Base-by-base conservation (phyloP, 1,284 basidiomycete species). In the Schizopora paradoxa region DNA sequence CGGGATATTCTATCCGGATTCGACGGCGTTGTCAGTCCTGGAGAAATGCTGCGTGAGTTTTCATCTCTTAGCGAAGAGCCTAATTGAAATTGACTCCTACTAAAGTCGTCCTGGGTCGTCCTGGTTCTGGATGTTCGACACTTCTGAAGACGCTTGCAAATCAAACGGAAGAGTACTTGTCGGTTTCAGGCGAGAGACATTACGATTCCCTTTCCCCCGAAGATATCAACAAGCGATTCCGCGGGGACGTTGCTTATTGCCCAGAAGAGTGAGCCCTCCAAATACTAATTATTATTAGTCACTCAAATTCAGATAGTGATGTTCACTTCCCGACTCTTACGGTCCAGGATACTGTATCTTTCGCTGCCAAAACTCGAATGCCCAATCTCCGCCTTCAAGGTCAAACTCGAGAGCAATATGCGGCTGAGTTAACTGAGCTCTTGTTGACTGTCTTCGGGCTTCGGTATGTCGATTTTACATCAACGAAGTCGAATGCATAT, bases 321-420 rank as follows among this genome's bases (percentile, higher is more conserved):
- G 66, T 83, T 0, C 87, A 89, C 58, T 86, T 86, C 55, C 79
- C 87, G 1, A 79, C 81, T 3, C 68, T 91, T 18, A 86, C 83
- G 1, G 86, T 90, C 11, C 72, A 72, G 42, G 72, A 82, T 58
- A 86, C 85, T 0, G 63, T 86, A 7, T 61, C 64, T 21, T 82
- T 89, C 54, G 75, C 86, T 6, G 70, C 82, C 0, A 76, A 72
- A 54, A 79, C 73, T 4, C 74, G 82, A 5, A 70, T 73, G 2
- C 82, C 84, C 6, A 71, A 63, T 3, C 59, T 56, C 0, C 74
- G 83, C 23, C 50, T 72, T 19, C 62, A 63, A 2, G 66, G 62
- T 13, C 51, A 67, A 8, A 61, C 73, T 1, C 70, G 80, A 38
- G 63, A 72, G 35, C 61, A 72, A 13, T 79, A 69, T 49, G 66